These are phyloP conservation scores for Trametes punicea DNA, from an alignment of 768 basidiomycete species.

Conservation along the genomic window DNA sequence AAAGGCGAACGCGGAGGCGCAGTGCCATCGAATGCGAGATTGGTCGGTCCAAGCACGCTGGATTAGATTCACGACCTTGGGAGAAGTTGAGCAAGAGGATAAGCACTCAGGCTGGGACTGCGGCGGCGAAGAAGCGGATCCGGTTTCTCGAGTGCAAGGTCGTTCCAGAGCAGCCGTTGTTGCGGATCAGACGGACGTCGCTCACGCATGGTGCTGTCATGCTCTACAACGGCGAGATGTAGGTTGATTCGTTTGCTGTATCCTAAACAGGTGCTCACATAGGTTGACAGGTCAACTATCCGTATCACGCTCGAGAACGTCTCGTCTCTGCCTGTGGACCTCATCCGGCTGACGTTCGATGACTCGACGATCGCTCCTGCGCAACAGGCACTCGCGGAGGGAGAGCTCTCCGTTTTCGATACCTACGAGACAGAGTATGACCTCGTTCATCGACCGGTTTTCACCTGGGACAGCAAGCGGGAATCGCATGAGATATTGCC, in stretches of 20 bases:
- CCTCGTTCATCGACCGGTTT: constrained; percentile 71
- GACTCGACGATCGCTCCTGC: constrained; percentile 83
- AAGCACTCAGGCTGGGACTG: constrained; percentile 22
- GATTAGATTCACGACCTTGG: constrained; percentile 70
- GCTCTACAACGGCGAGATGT: constrained; percentile 95
- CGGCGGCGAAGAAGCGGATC: constrained; percentile 28
- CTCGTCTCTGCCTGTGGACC: constrained; percentile 78
- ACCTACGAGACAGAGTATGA: constrained; percentile 89
- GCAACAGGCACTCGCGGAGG: constrained; percentile 74
- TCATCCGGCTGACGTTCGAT: constrained; percentile 81
- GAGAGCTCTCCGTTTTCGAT: constrained; percentile 76
- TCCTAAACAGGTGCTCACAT: too few relatives aligned
- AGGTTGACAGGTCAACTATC: constrained; percentile 81
- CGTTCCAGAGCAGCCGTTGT: constrained; percentile 80
- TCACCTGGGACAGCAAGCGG: constrained; percentile 59
- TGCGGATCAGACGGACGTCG: constrained; percentile 85
- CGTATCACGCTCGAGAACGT: constrained; percentile 89
- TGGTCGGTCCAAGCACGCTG: constrained; percentile 69
- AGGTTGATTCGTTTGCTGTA: constrained; percentile 26
- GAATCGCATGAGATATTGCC: constrained; percentile 58
- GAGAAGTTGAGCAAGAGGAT: constrained; percentile 45
- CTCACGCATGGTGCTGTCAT: constrained; percentile 91
- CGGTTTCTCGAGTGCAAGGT: constrained; percentile 79
- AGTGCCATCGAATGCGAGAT: constrained; percentile 62
- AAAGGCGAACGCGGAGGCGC: constrained; percentile 50